phyloP scores from a whole-genome alignment of 805 yeast species.

The Metschnikowia hibisci region DNA sequence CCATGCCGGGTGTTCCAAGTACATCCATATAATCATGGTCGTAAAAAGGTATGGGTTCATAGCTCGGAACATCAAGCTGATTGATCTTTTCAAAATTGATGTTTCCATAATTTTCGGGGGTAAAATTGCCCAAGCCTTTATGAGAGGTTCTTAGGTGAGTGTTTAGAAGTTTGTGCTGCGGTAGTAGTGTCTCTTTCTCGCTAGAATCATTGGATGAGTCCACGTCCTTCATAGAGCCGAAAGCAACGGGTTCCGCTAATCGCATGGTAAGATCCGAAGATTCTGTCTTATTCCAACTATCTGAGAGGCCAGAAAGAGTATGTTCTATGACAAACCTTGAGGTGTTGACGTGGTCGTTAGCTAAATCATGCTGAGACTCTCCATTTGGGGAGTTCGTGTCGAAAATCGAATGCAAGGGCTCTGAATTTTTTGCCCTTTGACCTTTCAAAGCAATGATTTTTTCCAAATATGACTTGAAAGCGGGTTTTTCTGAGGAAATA shows the following conservation, averaged over 20 bases:
- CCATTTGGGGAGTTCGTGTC: conserved; percentile 10
- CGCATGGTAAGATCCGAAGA: background rate
- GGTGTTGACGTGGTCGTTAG: conserved; percentile 10
- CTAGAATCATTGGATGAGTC: conserved; percentile 13
- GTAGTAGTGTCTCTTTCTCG: conserved; percentile 10
- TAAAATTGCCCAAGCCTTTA: conserved; percentile 4
- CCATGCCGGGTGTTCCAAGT: background rate
- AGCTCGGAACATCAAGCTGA: conserved; percentile 14
- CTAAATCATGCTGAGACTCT: background rate
- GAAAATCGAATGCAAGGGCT: conserved; percentile 5
- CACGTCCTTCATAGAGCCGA: conserved; percentile 11
- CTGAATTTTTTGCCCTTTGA: conserved; percentile 1
- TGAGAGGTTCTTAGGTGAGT: conserved; percentile 9
- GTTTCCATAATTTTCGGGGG: conserved; percentile 7
- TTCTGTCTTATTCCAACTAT: conserved; percentile 2
- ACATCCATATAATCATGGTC: conserved; percentile 4
- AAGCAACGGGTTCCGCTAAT: conserved; percentile 18
- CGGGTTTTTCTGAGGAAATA: conserved; percentile 8
- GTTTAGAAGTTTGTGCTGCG: background rate
- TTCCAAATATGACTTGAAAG: conserved; percentile 29
- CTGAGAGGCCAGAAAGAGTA: conserved; percentile 17
- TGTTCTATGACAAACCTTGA: conserved; percentile 17
- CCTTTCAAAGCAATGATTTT: conserved; percentile 24
- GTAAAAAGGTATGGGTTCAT: conserved; percentile 12
- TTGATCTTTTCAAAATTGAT: conserved; percentile 12